Evolutionary conservation across 495 filamentous ascomycete species (phyloP).

Genomic region (Aspergillus homomorphus): DNA sequence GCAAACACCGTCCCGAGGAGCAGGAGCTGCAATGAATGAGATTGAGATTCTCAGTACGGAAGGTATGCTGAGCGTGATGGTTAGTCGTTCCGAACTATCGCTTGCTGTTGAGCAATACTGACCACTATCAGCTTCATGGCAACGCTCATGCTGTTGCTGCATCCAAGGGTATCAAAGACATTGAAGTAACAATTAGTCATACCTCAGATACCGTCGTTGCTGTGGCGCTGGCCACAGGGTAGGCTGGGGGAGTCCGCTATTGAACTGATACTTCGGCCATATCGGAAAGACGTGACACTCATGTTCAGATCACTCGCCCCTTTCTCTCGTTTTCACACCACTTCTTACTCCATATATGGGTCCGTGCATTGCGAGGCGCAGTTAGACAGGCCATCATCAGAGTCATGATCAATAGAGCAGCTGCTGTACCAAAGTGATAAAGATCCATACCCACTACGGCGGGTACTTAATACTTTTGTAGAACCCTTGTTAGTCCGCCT

Average conservation of each 20-base stretch:
- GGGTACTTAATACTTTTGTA: too few species aligned
- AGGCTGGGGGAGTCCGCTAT: background rate
- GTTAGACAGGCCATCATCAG: background rate
- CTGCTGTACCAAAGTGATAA: background rate
- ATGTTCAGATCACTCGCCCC: background rate
- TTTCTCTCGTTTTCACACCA: background rate
- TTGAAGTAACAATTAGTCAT: constrained; percentile 24
- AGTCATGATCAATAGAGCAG: background rate
- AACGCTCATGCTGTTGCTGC: constrained; percentile 15
- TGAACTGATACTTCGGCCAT: background rate
- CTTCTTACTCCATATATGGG: too few species aligned
- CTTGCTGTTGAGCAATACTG: background rate
- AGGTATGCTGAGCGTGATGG: constrained; percentile 16
- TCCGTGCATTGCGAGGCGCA: background rate
- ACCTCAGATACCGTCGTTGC: constrained; percentile 17
- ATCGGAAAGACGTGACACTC: background rate
- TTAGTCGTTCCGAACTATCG: constrained; percentile 1
- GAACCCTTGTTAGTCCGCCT: too few species aligned
- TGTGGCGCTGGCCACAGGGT: constrained; percentile 15
- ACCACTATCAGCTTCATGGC: constrained; percentile 16
- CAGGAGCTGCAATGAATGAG: constrained; percentile 82
- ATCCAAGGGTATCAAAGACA: constrained; percentile 12
- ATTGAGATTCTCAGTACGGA: constrained; percentile 80
- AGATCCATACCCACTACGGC: too few species aligned
- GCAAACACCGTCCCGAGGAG: constrained; percentile 60